Conservation (phyloP, 2,329 filamentous ascomycete genomes). For the Helotiales sp. region DNA sequence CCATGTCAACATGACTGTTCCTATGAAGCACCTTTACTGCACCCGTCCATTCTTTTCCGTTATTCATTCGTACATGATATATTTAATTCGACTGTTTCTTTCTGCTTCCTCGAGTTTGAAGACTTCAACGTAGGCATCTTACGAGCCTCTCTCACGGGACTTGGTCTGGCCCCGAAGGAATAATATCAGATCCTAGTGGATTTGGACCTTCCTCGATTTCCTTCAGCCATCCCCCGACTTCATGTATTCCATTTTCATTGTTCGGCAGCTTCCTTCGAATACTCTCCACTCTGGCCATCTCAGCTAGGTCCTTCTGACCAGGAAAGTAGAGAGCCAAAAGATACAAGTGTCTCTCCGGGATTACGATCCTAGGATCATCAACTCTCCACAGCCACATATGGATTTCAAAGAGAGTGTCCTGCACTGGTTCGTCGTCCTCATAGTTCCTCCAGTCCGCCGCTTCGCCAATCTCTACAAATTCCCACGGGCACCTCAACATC, state of each 20-base stretch:
- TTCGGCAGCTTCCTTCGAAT: not conserved
- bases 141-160: too few species aligned
- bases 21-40: not conserved
- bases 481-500: not conserved
- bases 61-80: not conserved
- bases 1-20: not conserved
- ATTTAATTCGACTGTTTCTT: not conserved
- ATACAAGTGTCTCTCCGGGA: not conserved
- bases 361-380: not conserved
- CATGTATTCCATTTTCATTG: too few species aligned
- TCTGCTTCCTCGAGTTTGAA: too few species aligned
- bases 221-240: too few species aligned
- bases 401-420: not conserved
- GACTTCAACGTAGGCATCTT: too few species aligned
- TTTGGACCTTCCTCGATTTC: too few species aligned
- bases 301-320: not conserved
- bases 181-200: too few species aligned
- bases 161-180: too few species aligned
- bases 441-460: not conserved
- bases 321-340: not conserved
- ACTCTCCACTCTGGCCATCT: not conserved
- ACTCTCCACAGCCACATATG: not conserved
- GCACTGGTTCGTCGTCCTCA: not conserved
- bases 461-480: not conserved
- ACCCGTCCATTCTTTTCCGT: not conserved